phyloP scores from a whole-genome alignment of 2,329 filamentous ascomycete genomes.

The Chrysoporthe deuterocubensis region DNA sequence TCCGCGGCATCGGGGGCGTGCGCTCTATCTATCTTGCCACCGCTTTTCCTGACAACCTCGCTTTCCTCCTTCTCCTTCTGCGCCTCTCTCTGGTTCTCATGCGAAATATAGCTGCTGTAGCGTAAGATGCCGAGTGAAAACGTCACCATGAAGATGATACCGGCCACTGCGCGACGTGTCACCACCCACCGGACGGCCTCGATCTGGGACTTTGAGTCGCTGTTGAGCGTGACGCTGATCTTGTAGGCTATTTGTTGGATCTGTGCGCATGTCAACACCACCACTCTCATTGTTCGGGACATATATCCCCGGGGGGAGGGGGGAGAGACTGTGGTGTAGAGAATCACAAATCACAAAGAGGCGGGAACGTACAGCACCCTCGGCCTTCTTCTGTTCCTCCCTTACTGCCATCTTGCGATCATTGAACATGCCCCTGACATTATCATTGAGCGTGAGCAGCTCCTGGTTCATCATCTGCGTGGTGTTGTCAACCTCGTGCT shows the following conservation, averaged over 20 bases:
- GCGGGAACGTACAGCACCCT: slow-evolving; percentile 66
- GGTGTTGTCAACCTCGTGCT: slow-evolving; percentile 94
- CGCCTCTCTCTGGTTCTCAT: slow-evolving; percentile 53
- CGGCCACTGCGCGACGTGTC: slow-evolving; percentile 65
- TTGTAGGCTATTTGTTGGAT: slow-evolving; percentile 97
- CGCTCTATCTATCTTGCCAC: slow-evolving; percentile 51
- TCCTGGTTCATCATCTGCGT: slow-evolving; percentile 86
- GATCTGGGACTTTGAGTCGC: slow-evolving; percentile 88
- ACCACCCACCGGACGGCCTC: slow-evolving; percentile 89
- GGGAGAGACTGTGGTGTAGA: neutral
- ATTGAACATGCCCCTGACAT: slow-evolving; percentile 94
- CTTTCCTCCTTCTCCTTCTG: slow-evolving; percentile 49
- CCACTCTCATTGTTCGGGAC: neutral
- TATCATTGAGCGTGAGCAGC: slow-evolving; percentile 79
- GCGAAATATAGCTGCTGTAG: slow-evolving; percentile 61
- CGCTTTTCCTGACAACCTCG: slow-evolving; percentile 47
- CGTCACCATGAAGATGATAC: slow-evolving; percentile 69
- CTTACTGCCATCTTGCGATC: slow-evolving; percentile 91
- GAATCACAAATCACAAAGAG: slow-evolving; percentile 28
- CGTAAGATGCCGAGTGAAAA: slow-evolving; percentile 63
- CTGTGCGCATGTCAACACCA: slow-evolving; percentile 42
- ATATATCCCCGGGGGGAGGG: neutral
- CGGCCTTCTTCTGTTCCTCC: slow-evolving; percentile 83
- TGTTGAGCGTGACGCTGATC: slow-evolving; percentile 87
- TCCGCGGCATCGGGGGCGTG: slow-evolving; percentile 57